Base-by-base conservation (phyloP, 306 rosid genomes). In the Prinsepia uniflora region DNA sequence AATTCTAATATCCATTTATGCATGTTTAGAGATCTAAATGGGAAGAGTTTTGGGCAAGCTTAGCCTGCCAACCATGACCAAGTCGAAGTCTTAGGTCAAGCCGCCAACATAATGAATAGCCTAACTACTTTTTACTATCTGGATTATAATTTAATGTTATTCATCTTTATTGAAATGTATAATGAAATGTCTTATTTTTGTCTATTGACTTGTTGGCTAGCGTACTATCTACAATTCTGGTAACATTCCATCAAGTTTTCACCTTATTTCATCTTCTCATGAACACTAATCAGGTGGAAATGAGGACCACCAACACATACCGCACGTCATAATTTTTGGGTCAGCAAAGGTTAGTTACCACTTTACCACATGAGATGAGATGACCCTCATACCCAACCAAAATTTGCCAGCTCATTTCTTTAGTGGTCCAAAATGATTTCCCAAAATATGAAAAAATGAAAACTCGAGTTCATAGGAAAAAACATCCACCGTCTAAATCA, bases 361-460 rank as follows among this genome's bases (percentile, higher is more conserved):
- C 64, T 58, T 14, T 14, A 30, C 65, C 65, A 7, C 18, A 36
- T 36, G 3, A 17, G 15, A 30, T 30, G 36, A 30, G 36, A 30
- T 1, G 36, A 30, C 36, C 45, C 24, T 17, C 22, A 36, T 39
- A n/a, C 14, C 8, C 13, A 24, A 24, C 62, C 62, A 57, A 9
- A 8, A 5, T 41, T 57, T 10, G 45, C 39, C 75, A 57, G 66
- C 56, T 57, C 53, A 70, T 24, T 70, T 43, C 56, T 14, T 12
- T 44, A 43, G 66, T 30, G 66, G 65, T 30, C 66, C 46, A 44
- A 44, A 15, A 30, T 6, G 41, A 57, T 44, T 57, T 59, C 46
- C 15, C 10, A 6, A 7, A 18, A 55, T 19, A 58, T 11, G 6
- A 57, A 24, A 54, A 22, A 34, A 58, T 11, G 30, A 24, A 30